Base-by-base conservation (phyloP, 2,329 filamentous ascomycete genomes). In the Lasiodiplodia citricola region DNA sequence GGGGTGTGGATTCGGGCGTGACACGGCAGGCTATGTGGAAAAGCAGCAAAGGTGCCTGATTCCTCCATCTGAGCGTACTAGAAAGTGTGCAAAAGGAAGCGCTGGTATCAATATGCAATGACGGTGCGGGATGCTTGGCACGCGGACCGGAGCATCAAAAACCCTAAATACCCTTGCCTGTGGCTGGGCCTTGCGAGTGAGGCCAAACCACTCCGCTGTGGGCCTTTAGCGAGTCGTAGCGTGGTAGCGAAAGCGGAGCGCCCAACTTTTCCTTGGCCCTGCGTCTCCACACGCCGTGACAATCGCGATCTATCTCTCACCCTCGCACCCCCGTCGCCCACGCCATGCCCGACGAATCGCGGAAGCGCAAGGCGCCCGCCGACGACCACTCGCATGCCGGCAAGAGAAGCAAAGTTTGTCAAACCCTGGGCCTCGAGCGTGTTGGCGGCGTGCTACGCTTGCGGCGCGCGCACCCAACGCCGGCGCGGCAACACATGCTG, bases 401-500 rank as follows among this genome's bases (percentile, higher is more conserved):
- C 68, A 71, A 71, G 28, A 65, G 67, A 57, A 25, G 68, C 18
- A 72, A 68, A 55, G 70, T 70, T 60, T 31, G 66, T 68, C n/a
- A 16, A 56, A 10, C 25, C n/a, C 35, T 13, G 54, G 41, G 51
- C 52, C 35, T 55, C 21, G 21, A 44, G 28, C 60, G 37, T 8
- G 7, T 51, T 14, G 18, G n/a, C 51, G 35, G 62, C 56, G 60
- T 31, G 37, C 25, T 38, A 10, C 55, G 13, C 35, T 11, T 28
- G 28, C 28, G 28, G 31, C 31, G 31, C 31, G 31, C 31, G 6
- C 21, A 23, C 21, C 28, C 28, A 63, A 44, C 28, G 13, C 4
- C 8, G 18, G 28, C 28, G n/a, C 21, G 16, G 31, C 37, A 21
- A 28, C 2, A 28, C 1, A 47, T 10, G 37, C 56, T 67, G 66